Evolutionary conservation across 1,284 basidiomycete species (phyloP).

Genomic region (Cryptococcus wingfieldii): DNA sequence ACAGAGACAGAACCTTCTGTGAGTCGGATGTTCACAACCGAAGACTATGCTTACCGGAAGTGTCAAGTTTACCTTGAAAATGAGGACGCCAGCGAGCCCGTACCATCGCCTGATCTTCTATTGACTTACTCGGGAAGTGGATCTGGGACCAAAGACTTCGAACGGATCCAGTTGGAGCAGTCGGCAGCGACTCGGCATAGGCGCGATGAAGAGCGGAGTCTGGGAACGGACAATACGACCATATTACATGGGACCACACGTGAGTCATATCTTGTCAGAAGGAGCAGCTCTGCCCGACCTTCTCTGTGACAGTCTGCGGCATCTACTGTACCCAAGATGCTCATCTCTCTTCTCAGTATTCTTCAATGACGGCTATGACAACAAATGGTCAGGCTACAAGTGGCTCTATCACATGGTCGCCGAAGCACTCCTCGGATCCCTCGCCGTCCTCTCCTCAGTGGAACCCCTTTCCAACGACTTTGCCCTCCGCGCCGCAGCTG

Average conservation of each 20-base stretch:
- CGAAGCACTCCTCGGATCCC: slow-evolving; percentile 5
- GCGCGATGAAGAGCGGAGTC: background rate
- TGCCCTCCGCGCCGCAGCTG: background rate
- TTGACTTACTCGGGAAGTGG: background rate
- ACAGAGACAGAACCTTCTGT: slow-evolving; percentile 7
- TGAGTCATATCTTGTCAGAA: background rate
- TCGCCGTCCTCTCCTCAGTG: slow-evolving; percentile 5
- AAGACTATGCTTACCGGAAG: background rate
- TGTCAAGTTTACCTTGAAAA: background rate
- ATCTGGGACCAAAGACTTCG: background rate
- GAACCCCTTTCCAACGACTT: background rate
- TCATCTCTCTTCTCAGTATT: background rate
- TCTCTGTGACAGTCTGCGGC: background rate
- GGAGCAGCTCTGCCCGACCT: background rate
- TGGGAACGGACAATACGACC: background rate
- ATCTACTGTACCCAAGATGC: background rate
- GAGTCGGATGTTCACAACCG: background rate
- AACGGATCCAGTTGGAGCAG: background rate
- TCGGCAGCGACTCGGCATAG: background rate
- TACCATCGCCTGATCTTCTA: background rate
- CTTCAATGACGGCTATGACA: slow-evolving; percentile 8
- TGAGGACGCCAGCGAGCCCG: background rate
- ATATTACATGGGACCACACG: background rate
- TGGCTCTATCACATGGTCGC: slow-evolving; percentile 10
- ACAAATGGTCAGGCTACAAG: slow-evolving; percentile 9